phyloP scores from a whole-genome alignment of 2,329 filamentous ascomycete species.

The Balansia obtecta region DNA sequence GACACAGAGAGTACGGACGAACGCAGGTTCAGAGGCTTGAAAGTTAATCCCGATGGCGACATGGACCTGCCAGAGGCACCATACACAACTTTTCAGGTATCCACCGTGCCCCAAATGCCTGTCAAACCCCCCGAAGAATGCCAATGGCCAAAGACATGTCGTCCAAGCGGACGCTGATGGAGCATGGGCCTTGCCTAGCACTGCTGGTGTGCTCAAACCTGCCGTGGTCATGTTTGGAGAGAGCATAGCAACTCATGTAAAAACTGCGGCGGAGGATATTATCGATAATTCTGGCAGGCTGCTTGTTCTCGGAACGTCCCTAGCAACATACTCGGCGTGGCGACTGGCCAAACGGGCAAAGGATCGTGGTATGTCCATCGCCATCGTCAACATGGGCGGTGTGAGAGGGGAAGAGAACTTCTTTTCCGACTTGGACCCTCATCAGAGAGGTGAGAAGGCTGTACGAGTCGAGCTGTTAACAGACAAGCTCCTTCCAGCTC shows the following conservation, averaged over 20 bases:
- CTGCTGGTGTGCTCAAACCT: conserved; percentile 77
- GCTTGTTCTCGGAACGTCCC: conserved; percentile 73
- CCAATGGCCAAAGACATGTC: conserved; percentile 39
- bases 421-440: conserved; percentile 43
- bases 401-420: conserved; percentile 68
- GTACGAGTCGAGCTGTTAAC: conserved; percentile 47
- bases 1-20: conserved; percentile 65
- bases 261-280: conserved; percentile 63
- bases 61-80: conserved; percentile 79
- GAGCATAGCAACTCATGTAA: conserved; percentile 59
- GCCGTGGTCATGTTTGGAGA: conserved; percentile 96
- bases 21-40: conserved; percentile 55
- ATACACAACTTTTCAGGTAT: conserved; percentile 82
- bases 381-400: conserved; percentile 77
- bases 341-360: conserved; percentile 72
- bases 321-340: conserved; percentile 95
- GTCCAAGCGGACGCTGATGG: conserved; percentile 70
- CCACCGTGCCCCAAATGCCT: conserved; percentile 79
- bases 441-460: conserved; percentile 36
- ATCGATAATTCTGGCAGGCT: conserved; percentile 66
- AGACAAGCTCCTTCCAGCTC: conserved; percentile 42
- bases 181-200: conserved; percentile 55
- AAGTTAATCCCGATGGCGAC: conserved; percentile 87
- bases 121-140: conserved; percentile 41
- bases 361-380: conserved; percentile 73